These are phyloP conservation scores for Acacia acuminata DNA, from an alignment of 306 rosid genomes.

Conservation along the genomic window DNA sequence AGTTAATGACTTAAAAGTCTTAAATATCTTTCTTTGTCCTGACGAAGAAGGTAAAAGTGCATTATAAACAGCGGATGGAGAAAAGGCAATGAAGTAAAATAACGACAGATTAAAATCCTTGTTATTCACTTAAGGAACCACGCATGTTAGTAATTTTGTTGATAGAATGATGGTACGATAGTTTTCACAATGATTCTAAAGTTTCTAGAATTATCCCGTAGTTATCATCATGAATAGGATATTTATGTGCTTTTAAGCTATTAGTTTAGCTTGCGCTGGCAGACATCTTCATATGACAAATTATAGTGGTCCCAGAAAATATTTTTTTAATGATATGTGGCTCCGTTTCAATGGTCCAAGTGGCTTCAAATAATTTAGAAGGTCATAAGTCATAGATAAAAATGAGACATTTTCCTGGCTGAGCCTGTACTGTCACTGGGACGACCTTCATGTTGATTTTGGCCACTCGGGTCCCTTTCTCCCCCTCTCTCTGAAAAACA, in stretches of 20 bases:
- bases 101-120: too few species aligned
- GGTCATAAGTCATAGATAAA: neutral
- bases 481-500: conserved; percentile 6
- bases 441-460: conserved; percentile 19
- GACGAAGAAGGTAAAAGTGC: too few species aligned
- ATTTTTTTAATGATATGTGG: conserved; percentile 13
- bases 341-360: conserved; percentile 26
- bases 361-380: conserved; percentile 24
- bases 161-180: too few species aligned
- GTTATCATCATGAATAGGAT: neutral
- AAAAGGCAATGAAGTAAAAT: too few species aligned
- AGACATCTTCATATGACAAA: neutral
- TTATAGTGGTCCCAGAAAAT: neutral
- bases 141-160: too few species aligned
- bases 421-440: conserved; percentile 9
- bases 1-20: too few species aligned
- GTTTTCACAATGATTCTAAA: neutral
- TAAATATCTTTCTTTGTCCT: too few species aligned
- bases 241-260: neutral
- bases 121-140: neutral
- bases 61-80: too few species aligned
- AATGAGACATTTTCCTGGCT: conserved; percentile 27
- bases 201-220: neutral
- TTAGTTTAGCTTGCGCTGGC: neutral
- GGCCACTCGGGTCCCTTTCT: neutral